Base-by-base conservation (phyloP, 2,329 filamentous ascomycete genomes). In the Aspergillus thermomutatus region DNA sequence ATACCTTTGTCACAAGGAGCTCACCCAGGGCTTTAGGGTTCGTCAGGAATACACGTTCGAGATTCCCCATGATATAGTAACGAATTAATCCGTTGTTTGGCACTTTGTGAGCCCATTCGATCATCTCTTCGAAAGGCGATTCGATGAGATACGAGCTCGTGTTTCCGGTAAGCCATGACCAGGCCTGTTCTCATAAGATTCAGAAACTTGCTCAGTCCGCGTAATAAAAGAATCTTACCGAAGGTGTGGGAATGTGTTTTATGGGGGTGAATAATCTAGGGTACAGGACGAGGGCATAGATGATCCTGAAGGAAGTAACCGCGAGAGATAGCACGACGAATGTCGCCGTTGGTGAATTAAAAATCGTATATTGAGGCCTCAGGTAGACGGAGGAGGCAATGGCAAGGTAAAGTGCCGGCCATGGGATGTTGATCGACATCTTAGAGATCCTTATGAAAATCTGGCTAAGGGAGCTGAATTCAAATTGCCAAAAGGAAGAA, bases 71-170 rank as follows among this genome's bases (percentile, higher is more conserved):
- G 27, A 82, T 79, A 14, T 83, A 80, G 67, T 89, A 91, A 10
- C 86, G 83, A 54, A 92, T 84, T 19, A 92, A 65, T 2, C 88
- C 89, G 27, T 89, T 75, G 64, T 92, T 86, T 6, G 86, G 85
- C 41, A 90, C 75, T 2, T 77, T 79, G 50, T 82, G 77, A 23
- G 82, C 71, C 88, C 88, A 82, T 54, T 73, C 63, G 21, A 64
- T 62, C 56, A 75, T 68, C 0, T 73, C 70, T 0, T 64, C 60
- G 7, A 77, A 79, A 0, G 76, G 75, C 1, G 76, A 69, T 50
- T 77, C 70, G 6, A 70, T 60, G n/a, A 70, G 60, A 19, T 79
- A 69, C 0, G 62, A 60, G 4, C 59, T 54, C 37, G 72, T 75
- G 52, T 83, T 80, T 2, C 81, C 81, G 58, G 69, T 79, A 57